These are phyloP conservation scores for Conticribra weissflogii DNA, from an alignment of 108 stramenopile species.

Conservation along the genomic window DNA sequence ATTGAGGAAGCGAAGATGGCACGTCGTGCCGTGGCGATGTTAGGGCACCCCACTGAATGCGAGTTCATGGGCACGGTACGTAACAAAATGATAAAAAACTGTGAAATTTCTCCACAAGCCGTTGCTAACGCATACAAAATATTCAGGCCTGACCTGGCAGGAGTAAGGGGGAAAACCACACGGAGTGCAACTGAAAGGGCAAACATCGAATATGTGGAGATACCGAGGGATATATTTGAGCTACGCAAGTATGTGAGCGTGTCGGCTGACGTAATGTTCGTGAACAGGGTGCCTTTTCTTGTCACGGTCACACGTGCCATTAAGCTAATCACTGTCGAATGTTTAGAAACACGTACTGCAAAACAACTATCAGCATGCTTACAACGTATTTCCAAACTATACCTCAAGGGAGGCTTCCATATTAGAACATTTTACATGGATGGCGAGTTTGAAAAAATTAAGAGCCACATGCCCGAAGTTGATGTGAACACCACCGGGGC, in stretches of 20 bases:
- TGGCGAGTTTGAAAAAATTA: constrained; percentile 21
- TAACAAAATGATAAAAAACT: background rate
- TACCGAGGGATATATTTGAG: constrained; percentile 4
- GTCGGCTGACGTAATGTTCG: constrained; percentile 18
- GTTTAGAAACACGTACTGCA: background rate
- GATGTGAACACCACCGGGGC: constrained; percentile 30
- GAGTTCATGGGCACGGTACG: constrained; percentile 3
- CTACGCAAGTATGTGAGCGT: background rate
- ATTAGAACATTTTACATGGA: constrained; percentile 6
- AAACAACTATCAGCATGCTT: background rate
- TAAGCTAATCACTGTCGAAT: constrained; percentile 3
- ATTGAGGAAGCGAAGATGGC: constrained; percentile 3
- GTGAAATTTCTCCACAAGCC: background rate
- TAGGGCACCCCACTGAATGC: background rate
- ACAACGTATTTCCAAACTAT: background rate
- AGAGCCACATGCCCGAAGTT: background rate
- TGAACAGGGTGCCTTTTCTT: constrained; percentile 9
- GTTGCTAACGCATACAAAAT: background rate
- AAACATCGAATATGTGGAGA: too few relatives aligned
- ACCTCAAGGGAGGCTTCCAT: constrained; percentile 21
- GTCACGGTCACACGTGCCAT: background rate
- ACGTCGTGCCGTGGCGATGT: constrained; percentile 9
- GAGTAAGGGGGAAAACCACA: background rate
- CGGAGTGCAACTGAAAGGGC: too few relatives aligned
- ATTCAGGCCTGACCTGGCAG: constrained; percentile 1